phyloP scores from a whole-genome alignment of 73 alveolate species.

The Tetrahymena borealis region DNA sequence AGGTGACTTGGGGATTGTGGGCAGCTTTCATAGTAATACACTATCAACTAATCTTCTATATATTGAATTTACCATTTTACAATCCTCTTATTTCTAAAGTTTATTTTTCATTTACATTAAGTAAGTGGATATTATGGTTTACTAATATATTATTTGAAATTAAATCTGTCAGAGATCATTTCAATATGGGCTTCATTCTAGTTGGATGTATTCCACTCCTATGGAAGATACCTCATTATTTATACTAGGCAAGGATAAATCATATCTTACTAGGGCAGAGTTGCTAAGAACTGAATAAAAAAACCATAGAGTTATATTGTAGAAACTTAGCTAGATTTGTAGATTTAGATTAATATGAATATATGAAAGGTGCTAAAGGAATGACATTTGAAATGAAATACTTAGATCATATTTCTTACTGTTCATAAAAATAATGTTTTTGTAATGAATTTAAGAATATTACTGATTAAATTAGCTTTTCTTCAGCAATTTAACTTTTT shows the following conservation, averaged over 20 bases:
- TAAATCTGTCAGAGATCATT: neutral
- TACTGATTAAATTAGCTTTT: neutral
- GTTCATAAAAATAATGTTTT: neutral
- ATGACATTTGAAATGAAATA: neutral
- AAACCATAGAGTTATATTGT: neutral
- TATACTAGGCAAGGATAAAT: neutral
- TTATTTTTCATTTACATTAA: neutral
- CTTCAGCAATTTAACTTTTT: neutral
- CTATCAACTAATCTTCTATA: neutral
- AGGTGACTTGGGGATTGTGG: neutral
- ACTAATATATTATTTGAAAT: neutral
- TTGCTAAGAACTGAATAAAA: neutral
- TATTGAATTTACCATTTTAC: neutral
- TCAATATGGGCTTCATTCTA: neutral
- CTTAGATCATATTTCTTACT: neutral
- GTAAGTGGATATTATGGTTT: neutral
- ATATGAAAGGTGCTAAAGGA: neutral
- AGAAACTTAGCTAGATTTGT: neutral
- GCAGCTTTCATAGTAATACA: neutral
- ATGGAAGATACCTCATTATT: neutral
- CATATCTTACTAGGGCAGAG: neutral
- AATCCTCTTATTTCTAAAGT: neutral
- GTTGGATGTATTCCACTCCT: neutral
- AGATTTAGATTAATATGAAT: neutral
- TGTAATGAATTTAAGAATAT: neutral